Conservation (phyloP, 768 basidiomycete genomes). For the Amanita fuliginea region DNA sequence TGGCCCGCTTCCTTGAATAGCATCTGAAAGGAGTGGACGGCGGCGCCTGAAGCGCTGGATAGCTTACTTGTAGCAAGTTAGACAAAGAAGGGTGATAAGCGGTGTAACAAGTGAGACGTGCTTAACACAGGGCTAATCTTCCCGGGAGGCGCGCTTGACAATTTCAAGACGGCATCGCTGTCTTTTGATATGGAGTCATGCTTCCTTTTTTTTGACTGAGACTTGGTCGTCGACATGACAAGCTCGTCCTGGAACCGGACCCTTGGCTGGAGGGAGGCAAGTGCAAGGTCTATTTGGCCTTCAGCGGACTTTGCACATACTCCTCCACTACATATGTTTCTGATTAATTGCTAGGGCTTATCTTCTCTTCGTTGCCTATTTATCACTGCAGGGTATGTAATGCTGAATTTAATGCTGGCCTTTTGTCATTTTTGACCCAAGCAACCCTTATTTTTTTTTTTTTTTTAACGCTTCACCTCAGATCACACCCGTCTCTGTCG, state of each 20-base stretch:
- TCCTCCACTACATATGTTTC: constrained; percentile 4
- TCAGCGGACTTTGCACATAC: constrained; percentile 1
- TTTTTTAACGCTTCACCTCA: neutral
- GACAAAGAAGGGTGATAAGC: neutral
- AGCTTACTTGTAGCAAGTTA: constrained; percentile 21
- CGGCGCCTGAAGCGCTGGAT: constrained; percentile 55
- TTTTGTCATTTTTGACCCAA: constrained; percentile 1
- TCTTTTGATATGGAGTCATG: constrained; percentile 18
- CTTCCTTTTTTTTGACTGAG: constrained; percentile 34
- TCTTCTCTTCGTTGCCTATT: neutral
- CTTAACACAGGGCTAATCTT: constrained; percentile 28
- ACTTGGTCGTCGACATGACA: constrained; percentile 23
- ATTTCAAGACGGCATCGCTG: constrained; percentile 14
- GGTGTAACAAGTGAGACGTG: constrained; percentile 12
- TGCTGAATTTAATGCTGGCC: neutral
- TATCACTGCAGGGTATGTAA: constrained; percentile 4
- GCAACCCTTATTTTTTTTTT: neutral
- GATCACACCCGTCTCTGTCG: neutral
- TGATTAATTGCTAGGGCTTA: constrained; percentile 5
- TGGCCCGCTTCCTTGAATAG: constrained; percentile 38
- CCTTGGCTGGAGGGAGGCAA: constrained; percentile 7
- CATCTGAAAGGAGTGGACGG: constrained; percentile 48
- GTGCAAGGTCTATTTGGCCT: constrained; percentile 4
- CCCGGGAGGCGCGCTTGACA: constrained; percentile 18
- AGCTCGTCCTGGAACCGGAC: constrained; percentile 11